phyloP scores from a whole-genome alignment of 2,329 filamentous ascomycete genomes.

The Colletotrichum trifolii region DNA sequence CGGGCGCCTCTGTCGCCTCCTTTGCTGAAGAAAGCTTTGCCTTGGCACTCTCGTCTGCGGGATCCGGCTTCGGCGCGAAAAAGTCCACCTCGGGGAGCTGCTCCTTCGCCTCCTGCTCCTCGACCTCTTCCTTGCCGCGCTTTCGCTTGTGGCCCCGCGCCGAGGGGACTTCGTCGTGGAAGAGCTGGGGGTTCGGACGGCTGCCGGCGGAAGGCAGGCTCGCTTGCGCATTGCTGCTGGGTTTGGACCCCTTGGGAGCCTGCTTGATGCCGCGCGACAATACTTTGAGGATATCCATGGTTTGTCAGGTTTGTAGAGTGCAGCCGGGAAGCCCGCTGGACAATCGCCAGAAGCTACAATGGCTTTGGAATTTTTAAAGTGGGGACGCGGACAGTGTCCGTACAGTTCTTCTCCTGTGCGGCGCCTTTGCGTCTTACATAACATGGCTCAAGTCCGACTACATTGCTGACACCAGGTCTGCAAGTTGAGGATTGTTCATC shows the following conservation, averaged over 20 bases:
- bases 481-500: too few species aligned
- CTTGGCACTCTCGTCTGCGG: constrained; percentile 33
- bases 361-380: constrained; percentile 32
- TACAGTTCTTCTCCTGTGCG: constrained; percentile 8
- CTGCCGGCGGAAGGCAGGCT: constrained; percentile 74
- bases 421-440: not conserved
- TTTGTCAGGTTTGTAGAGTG: constrained; percentile 18
- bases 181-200: constrained; percentile 75
- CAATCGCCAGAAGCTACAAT: constrained; percentile 1
- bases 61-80: constrained; percentile 62
- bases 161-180: constrained; percentile 64
- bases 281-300: constrained; percentile 79
- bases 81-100: constrained; percentile 66
- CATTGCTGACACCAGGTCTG: too few species aligned
- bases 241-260: constrained; percentile 50
- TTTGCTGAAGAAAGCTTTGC: constrained; percentile 36
- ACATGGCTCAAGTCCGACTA: not conserved
- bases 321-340: not conserved
- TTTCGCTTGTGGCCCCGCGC: constrained; percentile 66
- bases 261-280: constrained; percentile 77
- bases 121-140: constrained; percentile 49
- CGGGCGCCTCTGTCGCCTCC: constrained; percentile 39
- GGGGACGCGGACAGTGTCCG: constrained; percentile 20
- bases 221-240: constrained; percentile 46
- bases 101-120: constrained; percentile 44